Percentiles rank a stretch among this genome's conserved stretches.
These are phyloP conservation scores for Evansstolkia leycettana DNA, from an alignment of 495 filamentous ascomycete species.

Conservation along the genomic window DNA sequence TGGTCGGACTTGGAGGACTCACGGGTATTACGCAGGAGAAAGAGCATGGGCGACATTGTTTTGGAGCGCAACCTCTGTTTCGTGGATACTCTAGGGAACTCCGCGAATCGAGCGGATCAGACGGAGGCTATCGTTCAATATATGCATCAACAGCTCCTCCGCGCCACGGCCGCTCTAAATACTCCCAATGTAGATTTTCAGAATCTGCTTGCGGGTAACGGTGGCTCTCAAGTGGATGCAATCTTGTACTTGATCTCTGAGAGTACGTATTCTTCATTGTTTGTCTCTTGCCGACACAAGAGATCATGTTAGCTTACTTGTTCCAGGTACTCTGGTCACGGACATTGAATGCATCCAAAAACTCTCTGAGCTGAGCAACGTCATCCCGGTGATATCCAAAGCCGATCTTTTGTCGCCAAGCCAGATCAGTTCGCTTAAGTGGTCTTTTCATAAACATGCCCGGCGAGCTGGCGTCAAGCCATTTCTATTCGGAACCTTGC, in stretches of 20 bases:
- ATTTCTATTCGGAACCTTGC: slow-evolving; percentile 50
- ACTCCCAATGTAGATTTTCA: slow-evolving; percentile 64
- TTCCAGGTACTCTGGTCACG: slow-evolving; percentile 51
- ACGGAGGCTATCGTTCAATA: slow-evolving; percentile 63
- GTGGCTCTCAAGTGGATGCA: slow-evolving; percentile 80
- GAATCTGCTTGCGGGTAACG: slow-evolving; percentile 69
- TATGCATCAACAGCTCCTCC: slow-evolving; percentile 59
- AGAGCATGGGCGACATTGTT: slow-evolving; percentile 68
- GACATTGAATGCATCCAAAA: slow-evolving; percentile 69
- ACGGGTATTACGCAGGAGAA: slow-evolving; percentile 55
- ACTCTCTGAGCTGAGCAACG: slow-evolving; percentile 67
- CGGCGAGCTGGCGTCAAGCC: slow-evolving; percentile 47
- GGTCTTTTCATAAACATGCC: slow-evolving; percentile 39
- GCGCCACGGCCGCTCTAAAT: slow-evolving; percentile 43
- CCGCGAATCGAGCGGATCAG: slow-evolving; percentile 50
- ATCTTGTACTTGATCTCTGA: slow-evolving; percentile 69
- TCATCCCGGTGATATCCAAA: slow-evolving; percentile 74
- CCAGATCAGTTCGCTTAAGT: slow-evolving; percentile 50
- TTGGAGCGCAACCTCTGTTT: slow-evolving; percentile 93
- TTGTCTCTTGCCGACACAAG: no score
- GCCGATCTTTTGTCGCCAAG: slow-evolving; percentile 54
- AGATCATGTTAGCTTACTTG: slow-evolving; percentile 8
- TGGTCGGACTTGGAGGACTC: slow-evolving; percentile 84
- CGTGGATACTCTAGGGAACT: slow-evolving; percentile 78
- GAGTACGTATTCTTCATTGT: slow-evolving; percentile 34